Percentiles rank a stretch among this genome's conserved stretches.
These are phyloP conservation scores for Calophaca sinica DNA, from an alignment of 306 rosid genomes.

Conservation along the genomic window DNA sequence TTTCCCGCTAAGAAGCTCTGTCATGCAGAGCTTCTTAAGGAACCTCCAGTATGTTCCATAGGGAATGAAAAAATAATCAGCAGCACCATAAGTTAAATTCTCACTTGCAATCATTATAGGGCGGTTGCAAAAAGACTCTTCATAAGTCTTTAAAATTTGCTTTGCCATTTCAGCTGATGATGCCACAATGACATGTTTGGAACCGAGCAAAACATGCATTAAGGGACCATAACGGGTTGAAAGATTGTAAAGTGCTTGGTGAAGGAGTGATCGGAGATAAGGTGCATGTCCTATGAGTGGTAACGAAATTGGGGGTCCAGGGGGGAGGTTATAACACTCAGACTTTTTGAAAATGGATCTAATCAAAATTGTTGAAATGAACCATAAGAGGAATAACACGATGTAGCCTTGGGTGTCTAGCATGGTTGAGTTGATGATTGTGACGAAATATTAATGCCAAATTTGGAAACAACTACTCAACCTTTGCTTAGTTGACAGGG, in stretches of 20 bases:
- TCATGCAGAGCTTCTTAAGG: slow-evolving; percentile 59
- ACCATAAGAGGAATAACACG: slow-evolving; percentile 35
- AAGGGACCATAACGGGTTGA: slow-evolving; percentile 56
- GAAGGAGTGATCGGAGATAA: slow-evolving; percentile 46
- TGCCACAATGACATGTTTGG: slow-evolving; percentile 54
- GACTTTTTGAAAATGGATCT: slow-evolving; percentile 41
- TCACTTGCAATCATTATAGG: slow-evolving; percentile 49
- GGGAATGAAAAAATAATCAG: slow-evolving; percentile 57
- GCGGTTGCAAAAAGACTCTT: slow-evolving; percentile 54
- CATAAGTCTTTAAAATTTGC: slow-evolving; percentile 58
- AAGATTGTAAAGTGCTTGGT: slow-evolving; percentile 53
- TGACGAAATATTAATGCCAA: background rate
- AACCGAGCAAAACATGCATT: slow-evolving; percentile 54
- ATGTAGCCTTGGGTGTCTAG: slow-evolving; percentile 38
- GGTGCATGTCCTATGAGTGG: slow-evolving; percentile 51
- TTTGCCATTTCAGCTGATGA: slow-evolving; percentile 63
- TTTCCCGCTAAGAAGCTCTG: slow-evolving; percentile 64
- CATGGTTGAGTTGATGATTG: slow-evolving; percentile 4
- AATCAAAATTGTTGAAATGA: slow-evolving; percentile 41
- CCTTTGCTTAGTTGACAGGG: background rate
- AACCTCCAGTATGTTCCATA: slow-evolving; percentile 61
- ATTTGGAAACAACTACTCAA: background rate
- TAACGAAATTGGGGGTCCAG: slow-evolving; percentile 43
- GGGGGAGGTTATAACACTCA: slow-evolving; percentile 22
- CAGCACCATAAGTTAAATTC: slow-evolving; percentile 57